A percentile compares a stretch with the other conserved stretches of the same genome.
Conservation (phyloP, 352 stramenopile genomes). For the Globisporangium spiculum region DNA sequence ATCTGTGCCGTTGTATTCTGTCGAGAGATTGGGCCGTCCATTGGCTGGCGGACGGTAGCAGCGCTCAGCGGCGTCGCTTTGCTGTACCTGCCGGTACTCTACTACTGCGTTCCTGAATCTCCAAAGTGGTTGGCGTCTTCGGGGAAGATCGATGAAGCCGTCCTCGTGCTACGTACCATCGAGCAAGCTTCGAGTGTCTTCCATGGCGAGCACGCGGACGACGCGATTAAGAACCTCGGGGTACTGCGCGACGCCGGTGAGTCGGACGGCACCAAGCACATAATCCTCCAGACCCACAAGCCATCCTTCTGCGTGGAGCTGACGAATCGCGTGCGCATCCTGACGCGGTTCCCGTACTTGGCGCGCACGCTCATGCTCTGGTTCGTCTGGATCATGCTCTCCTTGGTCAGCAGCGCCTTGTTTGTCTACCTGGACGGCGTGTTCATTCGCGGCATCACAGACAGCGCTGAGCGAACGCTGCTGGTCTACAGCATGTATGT, state of each 20-base stretch:
- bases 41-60: not conserved
- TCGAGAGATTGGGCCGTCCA: not conserved
- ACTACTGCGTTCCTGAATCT: conserved; percentile 7
- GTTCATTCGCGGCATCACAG: not conserved
- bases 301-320: not conserved
- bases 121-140: conserved; percentile 3
- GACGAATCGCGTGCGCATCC: not conserved
- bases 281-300: not conserved
- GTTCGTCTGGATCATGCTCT: not conserved
- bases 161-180: conserved; percentile 12
- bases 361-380: conserved; percentile 6
- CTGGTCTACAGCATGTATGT: conserved; percentile 7
- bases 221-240: not conserved
- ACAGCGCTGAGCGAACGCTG: not conserved
- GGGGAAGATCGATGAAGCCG: conserved; percentile 9
- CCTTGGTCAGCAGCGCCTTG: not conserved
- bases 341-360: conserved; percentile 7
- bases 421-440: not conserved
- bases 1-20: not conserved
- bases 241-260: not conserved
- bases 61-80: not conserved
- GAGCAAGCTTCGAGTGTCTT: conserved; percentile 6
- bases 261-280: not conserved
- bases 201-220: not conserved
- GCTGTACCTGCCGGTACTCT: conserved; percentile 8